Percentiles rank a stretch among this genome's conserved stretches.
phyloP scores from a whole-genome alignment of 768 basidiomycete species.

The Mycena belliarum region DNA sequence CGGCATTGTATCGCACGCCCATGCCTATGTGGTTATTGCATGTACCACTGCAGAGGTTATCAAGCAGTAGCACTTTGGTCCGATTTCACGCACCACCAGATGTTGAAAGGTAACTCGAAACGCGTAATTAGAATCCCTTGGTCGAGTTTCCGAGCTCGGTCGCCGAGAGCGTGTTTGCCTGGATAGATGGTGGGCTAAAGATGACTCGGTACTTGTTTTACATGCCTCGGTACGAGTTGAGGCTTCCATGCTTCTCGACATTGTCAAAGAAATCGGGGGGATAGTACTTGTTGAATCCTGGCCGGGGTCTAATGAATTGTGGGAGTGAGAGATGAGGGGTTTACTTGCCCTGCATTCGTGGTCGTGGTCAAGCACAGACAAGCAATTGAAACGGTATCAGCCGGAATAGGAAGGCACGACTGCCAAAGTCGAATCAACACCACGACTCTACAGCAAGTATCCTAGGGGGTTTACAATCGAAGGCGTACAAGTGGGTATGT shows the following conservation, averaged over 20 bases:
- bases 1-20: constrained; percentile 99
- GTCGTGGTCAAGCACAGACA: not conserved
- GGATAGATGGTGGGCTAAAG: constrained; percentile 11
- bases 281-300: constrained; percentile 80
- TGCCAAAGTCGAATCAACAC: too few relatives aligned
- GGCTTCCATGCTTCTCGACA: constrained; percentile 58
- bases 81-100: constrained; percentile 76
- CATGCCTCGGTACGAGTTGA: constrained; percentile 60
- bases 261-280: constrained; percentile 68
- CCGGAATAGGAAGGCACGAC: not conserved
- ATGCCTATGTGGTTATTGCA: constrained; percentile 98
- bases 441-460: too few relatives aligned
- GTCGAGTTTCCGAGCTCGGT: constrained; percentile 92
- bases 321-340: not conserved
- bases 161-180: constrained; percentile 95
- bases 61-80: not conserved
- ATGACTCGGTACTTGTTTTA: not conserved
- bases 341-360: constrained; percentile 10
- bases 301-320: not conserved
- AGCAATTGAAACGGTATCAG: constrained; percentile 7
- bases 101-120: constrained; percentile 95
- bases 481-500: not conserved
- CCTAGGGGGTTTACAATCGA: too few relatives aligned
- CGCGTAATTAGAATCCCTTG: constrained; percentile 94
- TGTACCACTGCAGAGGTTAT: constrained; percentile 61